These are phyloP conservation scores for Starmerella potacharoeniae DNA, from an alignment of 805 yeast genomes.

Conservation along the genomic window DNA sequence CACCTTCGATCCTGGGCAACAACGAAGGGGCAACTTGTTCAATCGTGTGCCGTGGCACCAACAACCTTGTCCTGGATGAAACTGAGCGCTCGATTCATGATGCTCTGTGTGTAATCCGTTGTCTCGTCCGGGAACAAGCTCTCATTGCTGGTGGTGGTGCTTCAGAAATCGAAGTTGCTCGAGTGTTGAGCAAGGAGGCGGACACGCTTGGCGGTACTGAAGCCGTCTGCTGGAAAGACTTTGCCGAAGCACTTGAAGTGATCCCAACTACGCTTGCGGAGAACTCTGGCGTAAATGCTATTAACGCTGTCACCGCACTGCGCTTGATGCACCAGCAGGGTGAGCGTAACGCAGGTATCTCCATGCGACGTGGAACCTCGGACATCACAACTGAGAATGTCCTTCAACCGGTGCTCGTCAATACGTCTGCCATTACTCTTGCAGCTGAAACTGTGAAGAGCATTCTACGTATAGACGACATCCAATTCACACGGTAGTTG, in stretches of 20 bases:
- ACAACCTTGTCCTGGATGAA: constrained; percentile 80
- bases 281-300: constrained; percentile 87
- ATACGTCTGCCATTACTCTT: constrained; percentile 83
- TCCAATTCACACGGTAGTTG: constrained; percentile 69
- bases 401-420: constrained; percentile 89
- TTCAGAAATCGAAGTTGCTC: constrained; percentile 83
- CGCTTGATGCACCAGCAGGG: constrained; percentile 87
- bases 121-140: constrained; percentile 78
- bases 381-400: constrained; percentile 90
- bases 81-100: constrained; percentile 96
- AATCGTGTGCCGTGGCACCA: constrained; percentile 90
- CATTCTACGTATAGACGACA: constrained; percentile 92
- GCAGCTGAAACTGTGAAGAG: constrained; percentile 96
- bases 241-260: constrained; percentile 82
- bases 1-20: constrained; percentile 30
- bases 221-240: constrained; percentile 83
- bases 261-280: constrained; percentile 92
- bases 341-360: constrained; percentile 86
- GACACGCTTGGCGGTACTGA: constrained; percentile 65
- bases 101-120: constrained; percentile 85
- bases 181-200: constrained; percentile 60
- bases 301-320: constrained; percentile 81
- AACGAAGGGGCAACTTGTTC: constrained; percentile 33
- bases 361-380: constrained; percentile 88
- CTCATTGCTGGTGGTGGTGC: constrained; percentile 99